Base-by-base conservation (phyloP, 73 alveolate species). In the Blepharisma stoltei region DNA sequence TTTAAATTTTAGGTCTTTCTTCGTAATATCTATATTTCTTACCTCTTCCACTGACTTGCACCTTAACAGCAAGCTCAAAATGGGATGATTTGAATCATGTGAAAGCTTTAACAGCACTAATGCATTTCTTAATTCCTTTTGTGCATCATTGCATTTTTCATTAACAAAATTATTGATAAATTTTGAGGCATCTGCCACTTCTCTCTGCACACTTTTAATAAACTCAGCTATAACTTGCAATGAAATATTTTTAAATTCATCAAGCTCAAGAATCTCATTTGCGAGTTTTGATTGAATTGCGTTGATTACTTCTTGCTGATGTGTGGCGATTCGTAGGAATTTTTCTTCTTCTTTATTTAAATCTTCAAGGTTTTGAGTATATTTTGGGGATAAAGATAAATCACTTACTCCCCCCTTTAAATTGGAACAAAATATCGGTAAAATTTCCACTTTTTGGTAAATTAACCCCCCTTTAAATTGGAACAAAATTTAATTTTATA, bases 261-360 rank as follows among this genome's bases (percentile, higher is more conserved):
- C 73, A 5, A 60, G 73, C 23, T 60, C 73, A 18, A 60, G 45
- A 60, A 60, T 11, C 46, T 60, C 73, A 25, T 60, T 60, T 20
- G 49, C 23, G 11, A 60, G 73, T 25, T 60, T 60, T 60, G 73
- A 60, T 2, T 60, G 73, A 25, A 60, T 60, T 38, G 45, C 73
- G 41, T 3, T 32, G 41, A 32, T 32, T 32, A 32, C 41, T 32
- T 32, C 41, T 32, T 32, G 41, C 3, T 32, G 41, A 32, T 32
- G 41, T 32, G 41, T 3, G 0, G 41, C 41, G 0, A 32, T 3
- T 32, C 41, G 41, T 32, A 32, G 41, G 3, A 32, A 32, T 32
- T 32, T 32, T 32, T 32, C 41, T 32, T 32, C 41, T 32, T 32
- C 41, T 32, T 32, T 32, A 32, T 32, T 32, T 32, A 32, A 32